Evolutionary conservation across 2,329 filamentous ascomycete species (phyloP).

Genomic region (Tolypocladium guangdongense): DNA sequence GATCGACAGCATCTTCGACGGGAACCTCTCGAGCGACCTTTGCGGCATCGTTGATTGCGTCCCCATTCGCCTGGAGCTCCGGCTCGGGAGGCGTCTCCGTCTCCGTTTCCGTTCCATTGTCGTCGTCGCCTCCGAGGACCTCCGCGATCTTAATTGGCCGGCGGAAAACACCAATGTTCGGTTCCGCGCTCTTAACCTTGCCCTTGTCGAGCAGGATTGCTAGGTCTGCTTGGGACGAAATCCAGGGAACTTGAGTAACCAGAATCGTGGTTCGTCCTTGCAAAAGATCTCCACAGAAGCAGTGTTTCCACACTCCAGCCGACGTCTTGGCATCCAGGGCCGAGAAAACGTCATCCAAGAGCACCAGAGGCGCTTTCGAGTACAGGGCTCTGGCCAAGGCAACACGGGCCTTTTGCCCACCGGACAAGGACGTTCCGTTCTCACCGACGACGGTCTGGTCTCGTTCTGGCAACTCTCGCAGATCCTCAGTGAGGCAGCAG

Average conservation of each 20-base stretch:
- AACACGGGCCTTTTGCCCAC: slow-evolving; percentile 45
- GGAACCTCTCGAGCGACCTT: slow-evolving; percentile 26
- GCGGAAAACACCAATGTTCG: slow-evolving; percentile 34
- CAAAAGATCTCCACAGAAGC: slow-evolving; percentile 45
- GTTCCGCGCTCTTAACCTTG: slow-evolving; percentile 26
- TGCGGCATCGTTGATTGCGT: slow-evolving; percentile 16
- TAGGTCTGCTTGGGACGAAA: slow-evolving; percentile 38
- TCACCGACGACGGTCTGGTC: slow-evolving; percentile 44
- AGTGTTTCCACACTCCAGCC: slow-evolving; percentile 43
- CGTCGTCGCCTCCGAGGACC: slow-evolving; percentile 24
- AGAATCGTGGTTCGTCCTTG: slow-evolving; percentile 43
- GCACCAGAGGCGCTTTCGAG: slow-evolving; percentile 40
- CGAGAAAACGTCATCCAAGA: slow-evolving; percentile 50
- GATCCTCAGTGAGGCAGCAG: slow-evolving; percentile 39
- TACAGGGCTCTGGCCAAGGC: slow-evolving; percentile 47
- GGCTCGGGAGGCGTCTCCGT: slow-evolving; percentile 14
- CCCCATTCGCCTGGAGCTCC: slow-evolving; percentile 16
- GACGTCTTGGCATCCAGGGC: slow-evolving; percentile 49
- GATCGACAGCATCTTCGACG: slow-evolving; percentile 31
- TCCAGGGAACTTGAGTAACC: slow-evolving; percentile 46
- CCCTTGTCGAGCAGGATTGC: slow-evolving; percentile 36
- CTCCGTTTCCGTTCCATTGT: slow-evolving; percentile 15
- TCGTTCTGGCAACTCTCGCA: slow-evolving; percentile 36
- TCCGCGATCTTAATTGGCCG: slow-evolving; percentile 32
- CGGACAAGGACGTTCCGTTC: slow-evolving; percentile 43